Evolutionary conservation across 805 yeast genomes (phyloP).

Genomic region (Aciculoconidium aculeatum): DNA sequence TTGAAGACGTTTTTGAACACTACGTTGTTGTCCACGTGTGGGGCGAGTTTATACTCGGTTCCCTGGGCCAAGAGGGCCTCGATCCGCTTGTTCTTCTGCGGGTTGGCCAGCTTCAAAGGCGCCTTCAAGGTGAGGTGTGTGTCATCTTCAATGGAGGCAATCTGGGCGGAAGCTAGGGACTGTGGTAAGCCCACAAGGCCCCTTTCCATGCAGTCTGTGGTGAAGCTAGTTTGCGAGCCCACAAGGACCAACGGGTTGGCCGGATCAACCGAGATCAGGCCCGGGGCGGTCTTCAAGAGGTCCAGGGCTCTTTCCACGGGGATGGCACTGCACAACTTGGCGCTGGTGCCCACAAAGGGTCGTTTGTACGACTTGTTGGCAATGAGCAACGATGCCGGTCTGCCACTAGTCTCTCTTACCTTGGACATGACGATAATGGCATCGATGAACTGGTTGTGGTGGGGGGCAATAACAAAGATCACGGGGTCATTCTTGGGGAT

Average conservation of each 20-base stretch:
- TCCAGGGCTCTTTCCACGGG: constrained; percentile 42
- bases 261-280: constrained; percentile 20
- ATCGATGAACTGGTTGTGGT: constrained; percentile 39
- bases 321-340: constrained; percentile 29
- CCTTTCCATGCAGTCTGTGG: constrained; percentile 25
- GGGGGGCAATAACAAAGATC: constrained; percentile 39
- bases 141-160: constrained; percentile 26
- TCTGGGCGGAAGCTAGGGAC: constrained; percentile 30
- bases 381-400: constrained; percentile 31
- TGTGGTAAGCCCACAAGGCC: constrained; percentile 34
- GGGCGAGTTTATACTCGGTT: constrained; percentile 29
- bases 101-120: constrained; percentile 18
- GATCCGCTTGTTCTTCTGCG: constrained; percentile 10
- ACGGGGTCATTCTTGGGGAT: constrained; percentile 34
- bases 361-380: constrained; percentile 32
- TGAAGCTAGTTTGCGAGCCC: constrained; percentile 32
- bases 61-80: constrained; percentile 19
- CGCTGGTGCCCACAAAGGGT: constrained; percentile 25
- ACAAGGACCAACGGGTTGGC: constrained; percentile 14
- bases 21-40: constrained; percentile 32
- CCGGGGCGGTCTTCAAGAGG: constrained; percentile 22
- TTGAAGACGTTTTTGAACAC: constrained; percentile 34
- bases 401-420: constrained; percentile 23
- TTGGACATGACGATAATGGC: constrained; percentile 32
- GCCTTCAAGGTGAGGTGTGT: constrained; percentile 19